A percentile compares a stretch with the other conserved stretches of the same genome.
These are phyloP conservation scores for Pseudomassariella vexata DNA, from an alignment of 2,329 filamentous ascomycete genomes.

Conservation along the genomic window DNA sequence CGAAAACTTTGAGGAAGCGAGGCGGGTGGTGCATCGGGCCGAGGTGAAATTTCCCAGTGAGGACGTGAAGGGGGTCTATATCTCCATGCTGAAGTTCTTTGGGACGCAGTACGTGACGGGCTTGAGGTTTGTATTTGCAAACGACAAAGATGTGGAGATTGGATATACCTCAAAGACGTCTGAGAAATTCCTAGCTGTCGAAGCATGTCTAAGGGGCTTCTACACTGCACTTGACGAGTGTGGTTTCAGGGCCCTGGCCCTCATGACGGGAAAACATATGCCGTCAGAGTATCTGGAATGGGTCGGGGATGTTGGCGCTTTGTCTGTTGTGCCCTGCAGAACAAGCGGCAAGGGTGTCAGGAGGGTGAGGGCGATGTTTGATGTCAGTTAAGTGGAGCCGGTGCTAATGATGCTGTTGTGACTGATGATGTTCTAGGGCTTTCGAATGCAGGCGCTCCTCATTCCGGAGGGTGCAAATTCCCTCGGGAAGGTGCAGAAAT, in stretches of 20 bases:
- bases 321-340: slow-evolving; percentile 9
- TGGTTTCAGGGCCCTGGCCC: slow-evolving; percentile 15
- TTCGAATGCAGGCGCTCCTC: slow-evolving; percentile 8
- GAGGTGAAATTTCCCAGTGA: slow-evolving; percentile 13
- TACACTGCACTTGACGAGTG: slow-evolving; percentile 12
- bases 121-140: slow-evolving; percentile 13
- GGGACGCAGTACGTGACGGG: slow-evolving; percentile 14
- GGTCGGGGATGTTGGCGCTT: slow-evolving; percentile 10
- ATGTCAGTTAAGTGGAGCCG: slow-evolving; percentile 11
- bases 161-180: slow-evolving; percentile 12
- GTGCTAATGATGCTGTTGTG: too few species aligned
- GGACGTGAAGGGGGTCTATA: slow-evolving; percentile 10
- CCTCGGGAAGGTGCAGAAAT: background rate
- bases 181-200: slow-evolving; percentile 12
- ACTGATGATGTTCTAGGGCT: slow-evolving; percentile 3
- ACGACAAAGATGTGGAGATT: slow-evolving; percentile 12
- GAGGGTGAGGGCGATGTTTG: slow-evolving; percentile 15
- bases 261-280: slow-evolving; percentile 10
- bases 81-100: slow-evolving; percentile 17
- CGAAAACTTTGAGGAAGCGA: slow-evolving; percentile 11
- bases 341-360: slow-evolving; percentile 4
- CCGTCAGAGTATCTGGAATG: slow-evolving; percentile 14
- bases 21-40: slow-evolving; percentile 7
- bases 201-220: slow-evolving; percentile 14
- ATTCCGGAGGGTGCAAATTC: slow-evolving; percentile 1